Base-by-base conservation (phyloP, 129 eudicot species). In the Saussurea involucrata region DNA sequence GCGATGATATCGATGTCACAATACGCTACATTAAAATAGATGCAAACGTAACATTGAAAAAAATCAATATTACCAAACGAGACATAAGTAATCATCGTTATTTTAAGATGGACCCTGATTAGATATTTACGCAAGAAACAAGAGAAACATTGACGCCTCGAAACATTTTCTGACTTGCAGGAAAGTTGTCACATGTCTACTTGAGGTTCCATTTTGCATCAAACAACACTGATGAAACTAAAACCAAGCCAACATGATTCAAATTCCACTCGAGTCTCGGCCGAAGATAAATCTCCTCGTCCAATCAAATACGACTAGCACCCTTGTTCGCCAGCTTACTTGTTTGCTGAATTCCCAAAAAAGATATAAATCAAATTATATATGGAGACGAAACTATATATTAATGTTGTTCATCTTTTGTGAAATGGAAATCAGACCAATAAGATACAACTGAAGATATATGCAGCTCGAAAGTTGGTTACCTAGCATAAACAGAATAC, bases 291-390 rank as follows among this genome's bases (percentile, higher is more conserved):
- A 91, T 81, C 96, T 91, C 77, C 92, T 89, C 1, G 83, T 33
- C 98, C 98, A 94, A 66, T 94, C 98, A 8, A 76, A 69, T 25
- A 94, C 90, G 22, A 91, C 98, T 27, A 94, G 73, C 25, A 85
- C 20, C 78, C 98, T 88, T 10, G 97, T 94, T 28, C 93, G 90
- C 98, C 98, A 94, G 83, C 98, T 94, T 71, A 94, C 97, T 91
- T 88, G 97, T 69, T 94, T 94, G 75, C 98, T 94, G 88, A 79
- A 78, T 71, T 70, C 71, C 3, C 28, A 5, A 34, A 69, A 63
- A 28, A 13, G 28, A 72, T n/a, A 27, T 31, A 42, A 46, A 34
- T 34, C 32, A 46, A 44, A 40, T 36, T 18, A 70, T n/a, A n/a
- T n/a, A n/a, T 21, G 53, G 22, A 61, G 37, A 70, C 21, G 53